These are phyloP conservation scores for Leptodontidium sp. DNA, from an alignment of 2,329 filamentous ascomycete genomes.

Conservation along the genomic window DNA sequence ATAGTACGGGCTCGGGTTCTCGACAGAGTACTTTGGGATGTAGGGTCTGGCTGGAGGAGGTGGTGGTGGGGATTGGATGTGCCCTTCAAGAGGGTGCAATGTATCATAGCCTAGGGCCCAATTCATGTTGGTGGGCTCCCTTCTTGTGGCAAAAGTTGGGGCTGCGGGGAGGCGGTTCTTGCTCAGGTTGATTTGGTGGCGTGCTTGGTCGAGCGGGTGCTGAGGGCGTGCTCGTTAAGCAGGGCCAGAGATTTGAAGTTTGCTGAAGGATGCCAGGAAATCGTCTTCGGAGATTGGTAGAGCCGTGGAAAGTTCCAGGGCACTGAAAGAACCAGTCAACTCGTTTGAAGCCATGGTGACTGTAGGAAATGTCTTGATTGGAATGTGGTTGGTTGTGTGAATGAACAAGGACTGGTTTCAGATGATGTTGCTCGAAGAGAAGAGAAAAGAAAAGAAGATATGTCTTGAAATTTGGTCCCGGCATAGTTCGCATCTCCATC, in stretches of 20 bases:
- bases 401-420: neutral
- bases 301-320: neutral
- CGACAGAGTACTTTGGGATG: neutral
- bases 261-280: neutral
- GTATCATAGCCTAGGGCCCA: neutral
- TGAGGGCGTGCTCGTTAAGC: neutral
- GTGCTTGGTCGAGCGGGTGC: neutral
- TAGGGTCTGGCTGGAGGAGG: neutral
- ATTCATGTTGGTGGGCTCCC: neutral
- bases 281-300: neutral
- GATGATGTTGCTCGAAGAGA: neutral
- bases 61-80: neutral
- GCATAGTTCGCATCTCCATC: neutral
- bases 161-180: neutral
- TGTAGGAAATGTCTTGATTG: neutral
- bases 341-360: neutral
- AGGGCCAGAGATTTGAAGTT: neutral
- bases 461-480: neutral
- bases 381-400: no score
- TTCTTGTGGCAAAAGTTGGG: neutral
- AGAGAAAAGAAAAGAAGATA: neutral
- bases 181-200: neutral
- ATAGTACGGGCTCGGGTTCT: constrained; percentile 17
- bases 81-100: neutral
- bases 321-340: neutral